Evolutionary conservation across 352 stramenopile genomes (phyloP).

Genomic region (Globisporangium parvum): DNA sequence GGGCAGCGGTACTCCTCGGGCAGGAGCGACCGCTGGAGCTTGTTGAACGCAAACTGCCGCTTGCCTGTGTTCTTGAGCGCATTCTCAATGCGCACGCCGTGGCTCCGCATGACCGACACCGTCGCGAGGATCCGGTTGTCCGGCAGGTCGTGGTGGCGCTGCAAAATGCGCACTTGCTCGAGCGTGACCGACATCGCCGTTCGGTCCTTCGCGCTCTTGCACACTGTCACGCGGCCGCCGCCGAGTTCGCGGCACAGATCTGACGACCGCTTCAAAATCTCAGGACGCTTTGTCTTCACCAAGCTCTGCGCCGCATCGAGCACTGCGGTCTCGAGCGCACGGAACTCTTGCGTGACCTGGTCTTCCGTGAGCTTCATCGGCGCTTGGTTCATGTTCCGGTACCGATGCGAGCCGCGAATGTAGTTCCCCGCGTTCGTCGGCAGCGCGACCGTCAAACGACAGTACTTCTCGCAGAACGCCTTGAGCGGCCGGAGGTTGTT

Average conservation of each 20-base stretch:
- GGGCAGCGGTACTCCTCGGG: conserved; percentile 84
- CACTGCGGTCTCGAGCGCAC: conserved; percentile 52
- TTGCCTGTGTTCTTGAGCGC: conserved; percentile 89
- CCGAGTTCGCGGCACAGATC: conserved; percentile 84
- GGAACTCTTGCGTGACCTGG: conserved; percentile 63
- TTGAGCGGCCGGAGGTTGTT: conserved; percentile 78
- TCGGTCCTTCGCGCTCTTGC: conserved; percentile 96
- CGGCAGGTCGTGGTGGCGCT: conserved; percentile 77
- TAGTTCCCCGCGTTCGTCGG: conserved; percentile 27
- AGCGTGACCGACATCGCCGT: conserved; percentile 97
- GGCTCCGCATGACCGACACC: conserved; percentile 82
- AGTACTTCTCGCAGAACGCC: conserved; percentile 82
- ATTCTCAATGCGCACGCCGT: conserved; percentile 86
- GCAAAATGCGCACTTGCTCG: conserved; percentile 89
- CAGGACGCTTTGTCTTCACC: conserved; percentile 82
- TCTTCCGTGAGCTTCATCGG: conserved; percentile 63
- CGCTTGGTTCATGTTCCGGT: conserved; percentile 47
- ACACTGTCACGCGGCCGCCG: conserved; percentile 92
- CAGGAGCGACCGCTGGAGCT: conserved; percentile 80
- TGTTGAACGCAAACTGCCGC: conserved; percentile 86
- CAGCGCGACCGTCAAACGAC: conserved; percentile 48
- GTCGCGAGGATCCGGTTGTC: conserved; percentile 67
- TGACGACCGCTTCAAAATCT: conserved; percentile 78
- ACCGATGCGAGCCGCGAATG: conserved; percentile 28
- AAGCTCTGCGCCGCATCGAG: conserved; percentile 76